Evolutionary conservation across 768 basidiomycete species (phyloP), one percentile per base, ranked within the genome.

Genomic region (Hygrophoropsis aurantiaca): DNA sequence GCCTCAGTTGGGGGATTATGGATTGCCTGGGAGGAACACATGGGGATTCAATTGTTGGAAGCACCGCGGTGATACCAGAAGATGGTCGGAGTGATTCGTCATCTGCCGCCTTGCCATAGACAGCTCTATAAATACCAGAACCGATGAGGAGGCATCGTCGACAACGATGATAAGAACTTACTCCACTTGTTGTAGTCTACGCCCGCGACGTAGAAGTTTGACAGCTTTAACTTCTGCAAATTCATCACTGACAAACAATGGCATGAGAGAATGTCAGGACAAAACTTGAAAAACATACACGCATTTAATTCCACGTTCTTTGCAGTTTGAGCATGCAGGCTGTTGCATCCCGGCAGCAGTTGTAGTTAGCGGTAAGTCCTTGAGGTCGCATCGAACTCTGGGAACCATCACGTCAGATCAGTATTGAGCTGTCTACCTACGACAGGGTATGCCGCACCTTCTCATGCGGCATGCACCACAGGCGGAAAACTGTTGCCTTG

Each of bases 391-490:
- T 45, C 90, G 89, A 18, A 97, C 94, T 62, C 90, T 93, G 58
- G 21, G 39, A 41, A 30, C 3, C 24, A 40, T 27, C 2, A 11
- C 30, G 37, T 2, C 23, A 11, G 18, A 37, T 43, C 1, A 42
- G 47, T 20, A 5, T 19, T n/a, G 5, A 5, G 50, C 24, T 35
- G 38, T 19, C 19, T 20, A 44, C 21, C 0, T 37, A 45, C 32
- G 44, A 46, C 39, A 59, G 38, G 44, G 57, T 46, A 40, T 39
- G 30, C 54, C 68, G 32, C 43, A 87, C 85, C 94, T 80, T 63
- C 94, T 70, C 82, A 90, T 90, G 50, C 91, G 83, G 67, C 94
- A 97, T 24, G 91, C 90, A 47, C 91, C 91, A 62, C 94, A 95
- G 7, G 93, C 93, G n/a, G 87, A 89, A 68, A 90, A 91, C 57